These are phyloP conservation scores for Euphorbia neoarborescens DNA, from an alignment of 441 rosid genomes.

Conservation along the genomic window DNA sequence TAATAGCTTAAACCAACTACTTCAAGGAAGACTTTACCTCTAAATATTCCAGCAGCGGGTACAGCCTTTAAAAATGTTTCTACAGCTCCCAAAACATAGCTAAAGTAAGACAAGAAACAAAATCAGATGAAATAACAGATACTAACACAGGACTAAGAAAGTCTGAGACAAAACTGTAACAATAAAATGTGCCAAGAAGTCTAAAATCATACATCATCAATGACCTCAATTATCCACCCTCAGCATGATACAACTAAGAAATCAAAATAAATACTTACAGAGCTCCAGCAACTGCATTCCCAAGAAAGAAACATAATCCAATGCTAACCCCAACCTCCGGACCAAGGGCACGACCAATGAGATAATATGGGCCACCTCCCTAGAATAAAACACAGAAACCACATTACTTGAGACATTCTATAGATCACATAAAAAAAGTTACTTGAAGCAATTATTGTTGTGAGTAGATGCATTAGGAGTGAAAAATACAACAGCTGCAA, in stretches of 20 bases:
- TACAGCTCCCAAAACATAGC: slow-evolving; percentile 98
- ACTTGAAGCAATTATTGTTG: background rate
- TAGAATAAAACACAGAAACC: slow-evolving; percentile 26
- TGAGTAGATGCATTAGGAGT: slow-evolving; percentile 2
- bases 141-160: slow-evolving; percentile 8
- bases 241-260: slow-evolving; percentile 14
- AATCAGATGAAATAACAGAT: slow-evolving; percentile 18
- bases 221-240: slow-evolving; percentile 16
- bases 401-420: slow-evolving; percentile 7
- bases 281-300: slow-evolving; percentile 99
- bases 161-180: slow-evolving; percentile 13
- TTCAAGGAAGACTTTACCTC: slow-evolving; percentile 42
- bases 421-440: background rate
- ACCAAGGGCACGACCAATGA: slow-evolving; percentile 99
- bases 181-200: slow-evolving; percentile 5
- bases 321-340: slow-evolving; percentile 99
- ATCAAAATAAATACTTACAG: slow-evolving; percentile 59
- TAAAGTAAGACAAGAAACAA: slow-evolving; percentile 34
- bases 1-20: background rate
- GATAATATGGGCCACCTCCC: slow-evolving; percentile 99
- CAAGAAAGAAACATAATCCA: slow-evolving; percentile 97
- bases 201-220: slow-evolving; percentile 10
- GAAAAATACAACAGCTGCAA: background rate
- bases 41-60: slow-evolving; percentile 92
- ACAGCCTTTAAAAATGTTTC: slow-evolving; percentile 95